These are phyloP conservation scores for Sclerotinia minor DNA, from an alignment of 2,329 filamentous ascomycete species.

Conservation along the genomic window DNA sequence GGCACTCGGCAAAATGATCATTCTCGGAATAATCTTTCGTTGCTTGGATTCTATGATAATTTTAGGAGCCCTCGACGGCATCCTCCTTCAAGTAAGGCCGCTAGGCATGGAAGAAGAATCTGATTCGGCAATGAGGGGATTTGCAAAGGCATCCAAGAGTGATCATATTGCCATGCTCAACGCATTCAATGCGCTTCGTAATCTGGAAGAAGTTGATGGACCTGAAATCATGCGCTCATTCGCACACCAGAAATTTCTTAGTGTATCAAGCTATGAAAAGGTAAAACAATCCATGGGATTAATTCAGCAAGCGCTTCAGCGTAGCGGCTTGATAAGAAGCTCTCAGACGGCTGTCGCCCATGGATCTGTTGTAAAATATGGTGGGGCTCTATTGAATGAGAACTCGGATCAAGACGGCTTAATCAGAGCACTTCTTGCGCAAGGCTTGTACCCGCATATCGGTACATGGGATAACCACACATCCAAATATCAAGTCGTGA, in stretches of 20 bases:
- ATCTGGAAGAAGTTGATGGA: conserved; percentile 32
- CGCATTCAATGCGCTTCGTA: conserved; percentile 46
- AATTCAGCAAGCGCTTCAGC: conserved; percentile 15
- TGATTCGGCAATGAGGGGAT: conserved; percentile 69
- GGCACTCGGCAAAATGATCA: conserved; percentile 86
- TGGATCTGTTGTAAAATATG: conserved; percentile 34
- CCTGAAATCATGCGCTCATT: not conserved
- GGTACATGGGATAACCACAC: conserved; percentile 32
- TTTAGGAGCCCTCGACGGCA: conserved; percentile 84
- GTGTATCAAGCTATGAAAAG: conserved; percentile 3
- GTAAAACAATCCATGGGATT: not conserved
- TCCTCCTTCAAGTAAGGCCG: conserved; percentile 76
- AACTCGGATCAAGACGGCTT: conserved; percentile 48
- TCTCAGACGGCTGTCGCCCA: not conserved
- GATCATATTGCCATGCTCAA: conserved; percentile 50
- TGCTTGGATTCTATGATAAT: conserved; percentile 86
- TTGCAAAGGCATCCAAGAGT: conserved; percentile 54
- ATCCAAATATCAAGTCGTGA: not conserved
- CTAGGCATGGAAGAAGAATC: conserved; percentile 74
- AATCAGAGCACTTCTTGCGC: conserved; percentile 49
- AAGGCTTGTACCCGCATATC: conserved; percentile 49
- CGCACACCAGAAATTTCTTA: conserved; percentile 40
- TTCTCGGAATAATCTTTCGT: conserved; percentile 88
- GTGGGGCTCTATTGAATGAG: conserved; percentile 45
- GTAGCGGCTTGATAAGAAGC: not conserved